phyloP scores from a whole-genome alignment of 208 protist genomes.

The Leishmania lainsoni region DNA sequence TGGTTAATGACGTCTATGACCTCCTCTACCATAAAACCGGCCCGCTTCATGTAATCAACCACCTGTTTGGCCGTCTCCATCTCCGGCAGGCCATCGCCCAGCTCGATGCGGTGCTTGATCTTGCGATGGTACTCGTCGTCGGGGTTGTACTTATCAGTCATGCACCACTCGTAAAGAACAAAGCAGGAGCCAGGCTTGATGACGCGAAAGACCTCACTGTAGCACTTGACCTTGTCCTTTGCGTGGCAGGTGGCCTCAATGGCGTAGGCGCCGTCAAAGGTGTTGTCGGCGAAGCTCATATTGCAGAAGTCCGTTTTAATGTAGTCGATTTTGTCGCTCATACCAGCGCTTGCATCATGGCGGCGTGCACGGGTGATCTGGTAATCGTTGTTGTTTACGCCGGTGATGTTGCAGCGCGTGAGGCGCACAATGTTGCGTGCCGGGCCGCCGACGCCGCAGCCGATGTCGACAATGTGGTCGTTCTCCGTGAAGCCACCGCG shows the following conservation, averaged over 20 bases:
- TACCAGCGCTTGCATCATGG: constrained; percentile 67
- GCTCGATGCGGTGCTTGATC: constrained; percentile 94
- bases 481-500: constrained; percentile 86
- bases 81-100: constrained; percentile 95
- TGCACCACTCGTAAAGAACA: constrained; percentile 95
- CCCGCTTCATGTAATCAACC: constrained; percentile 80
- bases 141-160: constrained; percentile 94
- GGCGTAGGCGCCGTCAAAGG: constrained; percentile 95
- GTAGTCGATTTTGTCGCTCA: constrained; percentile 83
- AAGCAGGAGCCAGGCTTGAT: constrained; percentile 95
- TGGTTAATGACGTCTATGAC: constrained; percentile 66
- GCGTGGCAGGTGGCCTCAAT: constrained; percentile 98
- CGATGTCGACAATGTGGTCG: constrained; percentile 90
- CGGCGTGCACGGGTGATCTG: constrained; percentile 91
- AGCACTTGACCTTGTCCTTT: constrained; percentile 91
- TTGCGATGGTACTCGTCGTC: constrained; percentile 86
- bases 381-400: constrained; percentile 98
- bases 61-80: constrained; percentile 83
- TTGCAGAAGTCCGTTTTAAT: constrained; percentile 95
- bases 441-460: constrained; percentile 97
- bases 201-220: constrained; percentile 93
- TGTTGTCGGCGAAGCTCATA: constrained; percentile 85
- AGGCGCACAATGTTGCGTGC: constrained; percentile 95
- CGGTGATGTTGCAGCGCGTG: constrained; percentile 93
- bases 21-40: constrained; percentile 93